Percentiles rank a stretch among this genome's conserved stretches.
Evolutionary conservation across 1,284 basidiomycete species (phyloP).

Genomic region (Trametes polyzona): DNA sequence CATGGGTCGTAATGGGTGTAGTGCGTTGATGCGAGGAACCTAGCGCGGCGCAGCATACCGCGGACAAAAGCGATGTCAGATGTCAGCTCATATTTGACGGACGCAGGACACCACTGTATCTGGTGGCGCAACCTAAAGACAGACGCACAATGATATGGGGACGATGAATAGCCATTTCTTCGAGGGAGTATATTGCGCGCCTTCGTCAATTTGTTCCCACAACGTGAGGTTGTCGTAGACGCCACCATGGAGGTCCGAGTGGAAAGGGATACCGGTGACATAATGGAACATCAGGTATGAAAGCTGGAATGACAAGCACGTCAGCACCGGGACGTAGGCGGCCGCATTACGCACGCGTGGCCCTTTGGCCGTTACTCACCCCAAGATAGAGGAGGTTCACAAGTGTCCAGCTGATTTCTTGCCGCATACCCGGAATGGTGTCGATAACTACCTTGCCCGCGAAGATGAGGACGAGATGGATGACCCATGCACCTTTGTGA

Average conservation of each 20-base stretch:
- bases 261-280: slow-evolving; percentile 97
- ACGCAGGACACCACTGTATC: background rate
- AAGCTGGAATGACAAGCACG: slow-evolving; percentile 52
- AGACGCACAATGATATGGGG: slow-evolving; percentile 86
- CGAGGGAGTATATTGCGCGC: slow-evolving; percentile 97
- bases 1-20: slow-evolving; percentile 96
- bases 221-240: slow-evolving; percentile 97
- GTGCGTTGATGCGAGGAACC: slow-evolving; percentile 96
- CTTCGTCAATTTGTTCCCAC: slow-evolving; percentile 99
- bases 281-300: slow-evolving; percentile 99
- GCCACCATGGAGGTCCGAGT: slow-evolving; percentile 84
- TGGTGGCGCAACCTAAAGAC: background rate
- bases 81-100: slow-evolving; percentile 9
- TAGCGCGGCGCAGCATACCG: slow-evolving; percentile 36
- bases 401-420: slow-evolving; percentile 95
- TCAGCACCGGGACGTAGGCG: slow-evolving; percentile 1
- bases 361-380: slow-evolving; percentile 53
- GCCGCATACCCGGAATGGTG: slow-evolving; percentile 92
- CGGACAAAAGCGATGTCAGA: slow-evolving; percentile 8
- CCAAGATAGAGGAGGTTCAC: slow-evolving; percentile 93
- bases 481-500: slow-evolving; percentile 89
- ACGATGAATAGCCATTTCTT: slow-evolving; percentile 97
- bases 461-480: slow-evolving; percentile 93
- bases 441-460: slow-evolving; percentile 93
- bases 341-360: slow-evolving; percentile 1